Evolutionary conservation across 495 filamentous ascomycete species (phyloP).

Genomic region (Aspergillus conjunctus): DNA sequence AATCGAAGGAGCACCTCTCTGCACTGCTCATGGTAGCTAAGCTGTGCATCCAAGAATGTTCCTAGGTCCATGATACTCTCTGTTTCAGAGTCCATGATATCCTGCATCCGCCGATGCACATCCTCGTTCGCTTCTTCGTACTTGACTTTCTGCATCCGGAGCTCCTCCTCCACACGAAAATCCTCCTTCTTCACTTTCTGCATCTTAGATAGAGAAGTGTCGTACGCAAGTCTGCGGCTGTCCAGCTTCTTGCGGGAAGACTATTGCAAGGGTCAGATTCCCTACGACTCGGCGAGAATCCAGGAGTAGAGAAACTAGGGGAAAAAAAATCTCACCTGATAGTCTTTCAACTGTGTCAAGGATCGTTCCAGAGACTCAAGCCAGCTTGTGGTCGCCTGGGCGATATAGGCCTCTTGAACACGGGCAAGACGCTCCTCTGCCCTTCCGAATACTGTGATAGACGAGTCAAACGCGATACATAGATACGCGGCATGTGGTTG

Average conservation of each 20-base stretch:
- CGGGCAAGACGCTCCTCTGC: slow-evolving; percentile 87
- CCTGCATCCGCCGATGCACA: slow-evolving; percentile 89
- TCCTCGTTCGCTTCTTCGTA: slow-evolving; percentile 97
- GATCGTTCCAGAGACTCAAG: slow-evolving; percentile 89
- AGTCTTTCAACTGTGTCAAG: slow-evolving; percentile 95
- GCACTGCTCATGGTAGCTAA: slow-evolving; percentile 89
- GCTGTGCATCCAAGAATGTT: slow-evolving; percentile 83
- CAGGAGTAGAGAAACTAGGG: slow-evolving; percentile 2
- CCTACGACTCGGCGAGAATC: neutral
- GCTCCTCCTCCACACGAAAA: slow-evolving; percentile 89
- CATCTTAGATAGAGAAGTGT: slow-evolving; percentile 87
- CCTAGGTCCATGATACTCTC: slow-evolving; percentile 82
- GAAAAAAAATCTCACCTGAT: slow-evolving; percentile 62
- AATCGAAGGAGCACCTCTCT: slow-evolving; percentile 71
- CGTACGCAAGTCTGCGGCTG: slow-evolving; percentile 84
- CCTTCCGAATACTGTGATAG: slow-evolving; percentile 65
- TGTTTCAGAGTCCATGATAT: slow-evolving; percentile 88
- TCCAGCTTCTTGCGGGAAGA: slow-evolving; percentile 93
- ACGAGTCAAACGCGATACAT: slow-evolving; percentile 15
- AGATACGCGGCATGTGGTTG: neutral
- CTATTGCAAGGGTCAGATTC: slow-evolving; percentile 43
- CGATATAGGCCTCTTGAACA: slow-evolving; percentile 82
- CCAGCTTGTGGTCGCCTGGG: slow-evolving; percentile 83
- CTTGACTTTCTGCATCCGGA: slow-evolving; percentile 88
- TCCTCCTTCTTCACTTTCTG: slow-evolving; percentile 94